Base-by-base conservation (phyloP, 352 stramenopile species). In the Phytophthora sojae region DNA sequence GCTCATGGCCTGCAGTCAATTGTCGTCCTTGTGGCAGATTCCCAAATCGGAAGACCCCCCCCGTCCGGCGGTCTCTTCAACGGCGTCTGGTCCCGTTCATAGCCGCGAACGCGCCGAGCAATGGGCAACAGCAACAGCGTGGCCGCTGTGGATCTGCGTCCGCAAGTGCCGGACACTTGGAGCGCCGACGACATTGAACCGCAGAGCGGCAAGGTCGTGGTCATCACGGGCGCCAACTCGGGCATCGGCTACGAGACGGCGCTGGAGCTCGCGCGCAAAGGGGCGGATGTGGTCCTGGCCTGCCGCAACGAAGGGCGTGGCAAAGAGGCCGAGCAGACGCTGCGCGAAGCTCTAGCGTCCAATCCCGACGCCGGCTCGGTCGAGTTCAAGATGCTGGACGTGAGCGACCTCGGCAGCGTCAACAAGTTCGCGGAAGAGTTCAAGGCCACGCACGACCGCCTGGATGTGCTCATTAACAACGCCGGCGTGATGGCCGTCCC, bases 301-400 rank as follows among this genome's bases (percentile, higher is more conserved):
- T 86, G 79, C 39, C 76, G 79, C 1, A 79, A 73, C 35, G 58
- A 77, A 45, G 39, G 7, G 0, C 66, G 64, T 58, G 70, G 67
- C n/a, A 60, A 53, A 15, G 44, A 81, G 4, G 77, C 75, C 5
- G 67, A 81, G 60, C 47, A 53, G 0, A 57, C 63, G 2, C 32
- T 87, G 2, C 57, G 42, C 2, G 45, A 71, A 23, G 32, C 57
- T 14, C 30, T 83, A 4, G 47, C 26, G 0, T 49, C 37, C 0
- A 67, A 44, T 1, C 37, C 54, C 23, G 59, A 59, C 3, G 53
- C 74, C 21, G 78, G 75, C 0, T 55, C 15, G 8, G 81, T 89
- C 12, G 76, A 93, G 66, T 87, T 89, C 61, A 70, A 79, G 59
- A 67, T 72, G 56, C 54, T 93, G 19, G 83, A 91, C 42, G 55